Base-by-base conservation (phyloP, 176 grass and related monocot genomes). In the Carex cristatella region DNA sequence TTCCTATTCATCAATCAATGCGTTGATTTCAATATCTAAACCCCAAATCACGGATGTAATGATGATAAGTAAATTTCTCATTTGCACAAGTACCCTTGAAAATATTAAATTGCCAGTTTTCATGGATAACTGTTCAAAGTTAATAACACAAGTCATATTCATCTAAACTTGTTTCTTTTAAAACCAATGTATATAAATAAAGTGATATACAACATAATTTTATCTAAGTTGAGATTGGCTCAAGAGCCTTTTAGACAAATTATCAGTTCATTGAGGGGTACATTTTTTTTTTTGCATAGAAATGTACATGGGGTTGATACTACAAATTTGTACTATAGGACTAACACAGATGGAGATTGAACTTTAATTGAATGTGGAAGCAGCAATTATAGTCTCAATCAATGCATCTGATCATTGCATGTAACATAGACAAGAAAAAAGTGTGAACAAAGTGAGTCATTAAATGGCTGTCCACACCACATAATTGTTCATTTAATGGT, bases 321-420 rank as follows among this genome's bases (percentile, higher is more conserved):
- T 63, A 65, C 10, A 65, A 64, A 81, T 81, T 65, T 81, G 58
- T 57, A 46, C 33, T 61, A 66, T 66, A 48, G 37, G 6, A 58
- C n/a, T 67, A 83, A 65, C 27, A 31, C 6, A 54, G 14, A 68
- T 46, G 59, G 63, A 44, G 18, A 68, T 33, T 69, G 60, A 46
- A 44, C 61, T 54, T 55, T 55, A 83, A 83, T 55, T 83, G 71
- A 31, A 83, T 83, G 44, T 69, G 23, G 13, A 83, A 69, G 42
- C 53, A 10, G 27, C 33, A 68, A 68, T 83, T 51, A 68, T 66
- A 44, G 81, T 5, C 33, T 55, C 61, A 67, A 83, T 68, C 23
- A 83, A 55, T 83, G 40, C 18, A 48, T 81, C 35, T 81, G 79
- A 4, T 1, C 8, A 27, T 1, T 42, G 19, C 59, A 64, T 81